Evolutionary conservation across 2,329 filamentous ascomycete genomes (phyloP).

Genomic region (Chalaropsis thielavioides): DNA sequence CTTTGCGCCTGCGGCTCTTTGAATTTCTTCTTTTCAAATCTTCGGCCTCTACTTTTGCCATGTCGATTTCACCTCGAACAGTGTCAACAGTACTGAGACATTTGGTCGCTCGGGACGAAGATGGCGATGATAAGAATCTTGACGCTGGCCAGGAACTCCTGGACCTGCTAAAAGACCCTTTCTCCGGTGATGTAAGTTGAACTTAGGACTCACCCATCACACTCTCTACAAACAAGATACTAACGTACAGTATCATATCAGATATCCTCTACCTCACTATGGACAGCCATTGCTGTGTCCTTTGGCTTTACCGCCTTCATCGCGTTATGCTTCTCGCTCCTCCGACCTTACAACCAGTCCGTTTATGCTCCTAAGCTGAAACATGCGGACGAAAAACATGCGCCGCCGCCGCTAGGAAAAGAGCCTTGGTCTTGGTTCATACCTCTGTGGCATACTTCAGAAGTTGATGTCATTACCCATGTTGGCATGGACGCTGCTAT

Average conservation of each 20-base stretch:
- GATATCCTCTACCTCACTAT: slow-evolving; percentile 41
- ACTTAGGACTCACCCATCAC: not conserved
- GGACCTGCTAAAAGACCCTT: slow-evolving; percentile 37
- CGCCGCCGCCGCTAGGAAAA: slow-evolving; percentile 72
- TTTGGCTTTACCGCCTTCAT: slow-evolving; percentile 59
- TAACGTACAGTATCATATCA: not conserved
- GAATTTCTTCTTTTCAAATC: not conserved
- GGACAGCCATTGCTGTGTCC: slow-evolving; percentile 67
- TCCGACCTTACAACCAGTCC: slow-evolving; percentile 79
- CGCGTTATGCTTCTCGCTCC: slow-evolving; percentile 68
- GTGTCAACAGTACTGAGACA: slow-evolving; percentile 5
- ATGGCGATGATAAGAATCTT: slow-evolving; percentile 9
- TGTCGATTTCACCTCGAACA: not conserved
- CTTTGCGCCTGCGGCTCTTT: not conserved
- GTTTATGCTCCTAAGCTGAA: slow-evolving; percentile 92
- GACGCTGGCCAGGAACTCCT: slow-evolving; percentile 33
- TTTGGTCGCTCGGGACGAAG: slow-evolving; percentile 8
- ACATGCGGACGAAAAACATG: slow-evolving; percentile 78
- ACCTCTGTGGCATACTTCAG: slow-evolving; percentile 63
- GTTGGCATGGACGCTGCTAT: slow-evolving; percentile 84
- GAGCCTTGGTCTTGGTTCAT: slow-evolving; percentile 77
- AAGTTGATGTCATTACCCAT: slow-evolving; percentile 62
- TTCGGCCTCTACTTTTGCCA: not conserved
- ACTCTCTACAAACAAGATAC: not conserved
- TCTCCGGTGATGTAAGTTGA: slow-evolving; percentile 31